Evolutionary conservation across 371 early-diverging fungal genomes (phyloP), one percentile per base, ranked within the genome.

Genomic region (Mortierella sp.): DNA sequence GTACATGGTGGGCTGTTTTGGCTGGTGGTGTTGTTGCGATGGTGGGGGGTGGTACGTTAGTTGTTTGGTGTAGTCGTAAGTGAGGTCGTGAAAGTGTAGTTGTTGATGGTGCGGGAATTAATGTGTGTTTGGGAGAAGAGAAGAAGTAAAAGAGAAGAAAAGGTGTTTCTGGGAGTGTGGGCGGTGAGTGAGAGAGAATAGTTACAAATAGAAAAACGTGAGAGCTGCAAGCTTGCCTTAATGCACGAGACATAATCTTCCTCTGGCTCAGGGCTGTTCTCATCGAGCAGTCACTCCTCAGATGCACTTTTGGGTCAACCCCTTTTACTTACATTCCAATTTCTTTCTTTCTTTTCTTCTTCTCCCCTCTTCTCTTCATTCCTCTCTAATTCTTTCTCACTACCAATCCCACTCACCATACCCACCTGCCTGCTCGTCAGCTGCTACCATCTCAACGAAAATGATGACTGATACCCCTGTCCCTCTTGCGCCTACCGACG

Each of bases 391-490:
- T 73, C 55, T 70, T 27, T 48, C 24, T 6, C 44, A 4, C n/a
- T 41, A 46, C 35, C 51, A 24, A 65, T 24, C 12, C 24, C 27
- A 29, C n/a, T 70, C 16, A 12, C 16, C 16, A 32, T 27, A 14
- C 29, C 60, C 32, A 12, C 29, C 60, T 32, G 60, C 27, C 29
- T 60, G 32, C 27, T 14, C 14, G 60, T 14, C 29, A 58, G 60
- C 27, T 18, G 60, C 32, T 60, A 60, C 60, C 60, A 29, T 16
- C 60, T 29, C 35, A 60, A 35, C 16, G n/a, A 71, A 51, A 65
- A 82, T 75, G 72, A 82, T 78, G 78, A 78, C 78, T 27, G 82
- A 78, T 48, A 49, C 75, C 38, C 74, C 72, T 43, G 55, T 51
- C 48, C 43, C 72, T 58, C 75, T 71, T 29, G 71, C 55, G 51